Conservation (phyloP, 768 basidiomycete species). For the Rhizopogon salebrosus region DNA sequence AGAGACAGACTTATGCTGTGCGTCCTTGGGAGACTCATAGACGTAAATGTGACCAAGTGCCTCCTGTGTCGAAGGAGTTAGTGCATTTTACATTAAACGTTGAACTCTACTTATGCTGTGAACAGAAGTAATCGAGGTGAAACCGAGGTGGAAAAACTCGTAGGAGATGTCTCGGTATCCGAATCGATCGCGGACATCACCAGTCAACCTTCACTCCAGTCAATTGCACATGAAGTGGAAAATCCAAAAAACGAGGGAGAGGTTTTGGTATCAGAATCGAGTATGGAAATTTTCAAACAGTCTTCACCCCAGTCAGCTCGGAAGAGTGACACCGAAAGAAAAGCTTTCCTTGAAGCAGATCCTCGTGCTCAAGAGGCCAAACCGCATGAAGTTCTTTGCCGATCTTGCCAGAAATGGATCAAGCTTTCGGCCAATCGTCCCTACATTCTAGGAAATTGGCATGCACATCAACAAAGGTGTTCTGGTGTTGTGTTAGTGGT, state of each 20-base stretch:
- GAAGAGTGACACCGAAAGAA: slow-evolving; percentile 37
- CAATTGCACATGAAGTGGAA: neutral
- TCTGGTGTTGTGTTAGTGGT: slow-evolving; percentile 32
- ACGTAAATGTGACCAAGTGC: slow-evolving; percentile 44
- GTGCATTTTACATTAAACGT: slow-evolving; percentile 4
- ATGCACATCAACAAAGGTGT: slow-evolving; percentile 45
- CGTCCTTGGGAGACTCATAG: slow-evolving; percentile 60
- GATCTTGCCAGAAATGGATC: slow-evolving; percentile 61
- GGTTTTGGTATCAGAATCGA: neutral
- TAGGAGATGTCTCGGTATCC: neutral
- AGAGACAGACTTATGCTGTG: slow-evolving; percentile 51
- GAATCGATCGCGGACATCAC: neutral
- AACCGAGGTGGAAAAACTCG: neutral
- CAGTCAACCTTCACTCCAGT: slow-evolving; percentile 7
- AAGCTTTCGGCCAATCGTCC: slow-evolving; percentile 33
- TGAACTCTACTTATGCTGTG: neutral
- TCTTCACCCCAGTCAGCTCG: slow-evolving; percentile 14
- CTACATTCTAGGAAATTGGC: slow-evolving; percentile 53
- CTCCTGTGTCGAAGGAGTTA: slow-evolving; percentile 20
- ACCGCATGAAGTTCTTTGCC: slow-evolving; percentile 50
- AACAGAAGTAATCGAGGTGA: neutral
- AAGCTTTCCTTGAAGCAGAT: slow-evolving; percentile 49
- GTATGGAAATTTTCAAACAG: neutral
- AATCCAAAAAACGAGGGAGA: neutral
- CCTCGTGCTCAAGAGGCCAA: slow-evolving; percentile 45